A percentile compares a stretch with the other conserved stretches of the same genome.
These are phyloP conservation scores for Pelargonium australe DNA, from an alignment of 441 rosid species.

Conservation along the genomic window DNA sequence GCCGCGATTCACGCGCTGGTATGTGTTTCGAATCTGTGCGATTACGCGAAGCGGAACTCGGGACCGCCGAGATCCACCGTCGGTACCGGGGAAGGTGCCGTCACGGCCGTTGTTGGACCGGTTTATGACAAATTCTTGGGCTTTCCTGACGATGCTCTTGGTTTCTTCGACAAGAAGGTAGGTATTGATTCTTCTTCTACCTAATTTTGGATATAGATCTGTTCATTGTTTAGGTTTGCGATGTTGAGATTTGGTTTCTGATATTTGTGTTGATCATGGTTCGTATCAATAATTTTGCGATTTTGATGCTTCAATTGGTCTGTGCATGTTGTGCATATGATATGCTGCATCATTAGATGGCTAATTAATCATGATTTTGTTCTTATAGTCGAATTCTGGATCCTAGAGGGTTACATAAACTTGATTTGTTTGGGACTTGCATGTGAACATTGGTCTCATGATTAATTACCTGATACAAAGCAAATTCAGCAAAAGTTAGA, in stretches of 20 bases:
- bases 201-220: background rate
- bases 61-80: slow-evolving; percentile 70
- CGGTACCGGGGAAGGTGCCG: slow-evolving; percentile 57
- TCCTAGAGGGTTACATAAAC: background rate
- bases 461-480: background rate
- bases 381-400: background rate
- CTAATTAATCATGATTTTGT: background rate
- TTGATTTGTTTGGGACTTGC: background rate
- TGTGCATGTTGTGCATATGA: too few species aligned
- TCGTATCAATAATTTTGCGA: too few species aligned
- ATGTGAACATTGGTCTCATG: background rate
- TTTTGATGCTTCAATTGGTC: too few species aligned
- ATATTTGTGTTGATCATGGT: too few species aligned
- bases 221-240: background rate
- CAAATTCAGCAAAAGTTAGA: too few species aligned
- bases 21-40: slow-evolving; percentile 51
- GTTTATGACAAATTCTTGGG: slow-evolving; percentile 50
- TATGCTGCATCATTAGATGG: too few species aligned
- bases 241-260: background rate
- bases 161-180: slow-evolving; percentile 69
- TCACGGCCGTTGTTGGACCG: slow-evolving; percentile 58
- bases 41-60: slow-evolving; percentile 64
- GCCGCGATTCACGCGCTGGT: slow-evolving; percentile 49
- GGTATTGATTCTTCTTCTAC: background rate
- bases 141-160: slow-evolving; percentile 59